phyloP scores from a whole-genome alignment of 768 basidiomycete genomes.

The Phlegmacium glaucopus region DNA sequence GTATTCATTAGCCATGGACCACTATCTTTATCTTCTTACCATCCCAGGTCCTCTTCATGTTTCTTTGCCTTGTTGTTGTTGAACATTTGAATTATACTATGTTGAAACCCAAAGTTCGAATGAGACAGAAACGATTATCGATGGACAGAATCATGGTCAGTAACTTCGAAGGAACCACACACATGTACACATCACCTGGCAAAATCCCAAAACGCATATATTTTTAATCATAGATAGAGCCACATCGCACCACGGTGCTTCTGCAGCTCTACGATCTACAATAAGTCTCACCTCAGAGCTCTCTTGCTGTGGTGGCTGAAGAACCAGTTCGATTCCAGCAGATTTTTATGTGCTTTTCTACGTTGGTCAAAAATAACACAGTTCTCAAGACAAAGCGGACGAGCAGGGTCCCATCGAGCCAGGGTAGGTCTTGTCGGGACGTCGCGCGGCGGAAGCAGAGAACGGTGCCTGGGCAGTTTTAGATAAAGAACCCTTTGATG shows the following conservation, averaged over 20 bases:
- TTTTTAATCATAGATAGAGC: too few species aligned
- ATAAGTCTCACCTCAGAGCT: conserved; percentile 70
- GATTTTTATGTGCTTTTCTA: conserved; percentile 56
- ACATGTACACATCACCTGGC: too few species aligned
- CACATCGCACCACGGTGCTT: conserved; percentile 57
- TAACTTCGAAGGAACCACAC: too few species aligned
- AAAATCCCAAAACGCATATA: too few species aligned
- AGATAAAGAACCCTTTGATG: conserved; percentile 30
- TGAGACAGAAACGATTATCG: too few species aligned
- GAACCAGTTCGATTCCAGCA: conserved; percentile 32
- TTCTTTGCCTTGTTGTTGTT: too few species aligned
- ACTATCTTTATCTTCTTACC: too few species aligned
- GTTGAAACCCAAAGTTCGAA: too few species aligned
- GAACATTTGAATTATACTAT: too few species aligned
- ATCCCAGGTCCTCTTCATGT: too few species aligned
- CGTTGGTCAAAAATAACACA: conserved; percentile 79
- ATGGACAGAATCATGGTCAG: too few species aligned
- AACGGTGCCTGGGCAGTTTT: conserved; percentile 51
- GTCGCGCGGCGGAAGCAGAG: conserved; percentile 72
- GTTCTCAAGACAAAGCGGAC: conserved; percentile 71
- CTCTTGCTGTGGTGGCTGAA: conserved; percentile 34
- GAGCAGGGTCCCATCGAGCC: conserved; percentile 73
- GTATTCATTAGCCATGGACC: too few species aligned
- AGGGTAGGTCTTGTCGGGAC: conserved; percentile 72
- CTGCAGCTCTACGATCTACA: conserved; percentile 55